phyloP scores from a whole-genome alignment of 305 asterid genomes.

The Fraxinus dipetala region DNA sequence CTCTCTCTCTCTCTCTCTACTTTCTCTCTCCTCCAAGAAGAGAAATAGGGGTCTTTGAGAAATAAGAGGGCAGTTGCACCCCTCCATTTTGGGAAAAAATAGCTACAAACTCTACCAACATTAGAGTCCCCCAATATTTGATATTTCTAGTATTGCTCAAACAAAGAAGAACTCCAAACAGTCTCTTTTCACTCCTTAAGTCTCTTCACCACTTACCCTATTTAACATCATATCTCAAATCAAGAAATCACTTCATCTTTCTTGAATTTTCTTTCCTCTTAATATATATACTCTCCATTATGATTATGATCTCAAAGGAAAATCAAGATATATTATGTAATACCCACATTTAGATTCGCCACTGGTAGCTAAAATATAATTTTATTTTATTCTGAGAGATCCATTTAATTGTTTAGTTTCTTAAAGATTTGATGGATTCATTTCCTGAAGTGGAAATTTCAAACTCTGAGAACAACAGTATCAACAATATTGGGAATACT shows the following conservation, averaged over 20 bases:
- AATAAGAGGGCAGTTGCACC: slow-evolving; percentile 26
- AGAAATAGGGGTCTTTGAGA: slow-evolving; percentile 10
- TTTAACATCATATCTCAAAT: slow-evolving; percentile 14
- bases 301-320: neutral
- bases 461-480: slow-evolving; percentile 39
- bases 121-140: neutral
- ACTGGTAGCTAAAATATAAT: neutral
- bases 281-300: neutral
- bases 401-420: neutral
- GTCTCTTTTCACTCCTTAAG: neutral
- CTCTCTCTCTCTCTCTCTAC: neutral
- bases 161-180: neutral
- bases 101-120: slow-evolving; percentile 8
- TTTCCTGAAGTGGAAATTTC: slow-evolving; percentile 56
- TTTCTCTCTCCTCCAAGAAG: neutral
- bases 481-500: slow-evolving; percentile 17
- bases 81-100: slow-evolving; percentile 39
- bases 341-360: neutral
- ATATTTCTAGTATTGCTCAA: neutral
- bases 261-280: slow-evolving; percentile 1
- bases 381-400: neutral
- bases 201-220: slow-evolving; percentile 16
- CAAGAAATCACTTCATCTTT: neutral
- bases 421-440: slow-evolving; percentile 44
- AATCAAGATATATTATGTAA: neutral